phyloP scores from a whole-genome alignment of 169 alveolate species.

The Perkinsus olseni region DNA sequence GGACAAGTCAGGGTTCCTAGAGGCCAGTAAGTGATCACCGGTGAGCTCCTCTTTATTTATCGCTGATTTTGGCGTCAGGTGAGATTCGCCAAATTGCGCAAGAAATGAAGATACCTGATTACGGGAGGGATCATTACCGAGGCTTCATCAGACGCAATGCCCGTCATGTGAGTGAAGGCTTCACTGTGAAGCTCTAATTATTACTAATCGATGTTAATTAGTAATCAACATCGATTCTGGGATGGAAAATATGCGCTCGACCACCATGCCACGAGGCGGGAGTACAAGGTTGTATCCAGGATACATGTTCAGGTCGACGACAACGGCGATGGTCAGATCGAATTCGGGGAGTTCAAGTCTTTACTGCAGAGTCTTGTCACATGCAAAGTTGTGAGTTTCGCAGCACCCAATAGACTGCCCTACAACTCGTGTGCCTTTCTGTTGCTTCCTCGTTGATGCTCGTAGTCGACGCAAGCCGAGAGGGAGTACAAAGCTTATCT shows the following conservation, averaged over 20 bases:
- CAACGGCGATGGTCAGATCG: not conserved
- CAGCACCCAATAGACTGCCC: too few species aligned
- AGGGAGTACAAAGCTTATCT: too few species aligned
- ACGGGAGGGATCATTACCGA: not conserved
- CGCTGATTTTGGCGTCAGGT: not conserved
- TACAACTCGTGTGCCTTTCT: too few species aligned
- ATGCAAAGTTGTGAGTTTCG: not conserved
- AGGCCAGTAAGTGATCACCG: not conserved
- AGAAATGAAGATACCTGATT: not conserved
- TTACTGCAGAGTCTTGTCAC: not conserved
- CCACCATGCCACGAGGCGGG: too few species aligned
- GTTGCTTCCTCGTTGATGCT: too few species aligned
- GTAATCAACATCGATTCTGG: not conserved
- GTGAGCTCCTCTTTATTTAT: not conserved
- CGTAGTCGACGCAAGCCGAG: too few species aligned
- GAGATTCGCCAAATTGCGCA: not conserved
- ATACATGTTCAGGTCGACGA: not conserved
- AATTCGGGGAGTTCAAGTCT: not conserved
- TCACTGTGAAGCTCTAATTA: too few species aligned
- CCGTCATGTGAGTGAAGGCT: not conserved
- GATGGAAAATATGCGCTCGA: not conserved
- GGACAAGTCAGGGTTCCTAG: not conserved
- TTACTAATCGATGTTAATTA: too few species aligned
- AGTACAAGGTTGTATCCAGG: too few species aligned
- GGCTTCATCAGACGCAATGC: not conserved